Conservation (phyloP, 2,329 filamentous ascomycete species). For the Pseudogymnoascus destructans region DNA sequence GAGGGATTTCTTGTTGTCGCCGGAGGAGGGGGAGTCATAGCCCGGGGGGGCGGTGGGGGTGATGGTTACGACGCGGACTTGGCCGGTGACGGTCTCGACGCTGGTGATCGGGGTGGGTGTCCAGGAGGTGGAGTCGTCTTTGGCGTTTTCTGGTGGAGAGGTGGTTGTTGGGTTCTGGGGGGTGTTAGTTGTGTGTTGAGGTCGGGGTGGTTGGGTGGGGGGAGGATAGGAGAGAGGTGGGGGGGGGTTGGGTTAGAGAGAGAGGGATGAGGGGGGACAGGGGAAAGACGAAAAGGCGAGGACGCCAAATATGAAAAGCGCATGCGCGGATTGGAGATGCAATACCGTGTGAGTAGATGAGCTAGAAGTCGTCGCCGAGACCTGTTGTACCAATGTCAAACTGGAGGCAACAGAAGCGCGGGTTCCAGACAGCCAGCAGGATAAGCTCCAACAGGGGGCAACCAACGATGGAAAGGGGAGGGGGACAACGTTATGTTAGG, state of each 20-base stretch:
- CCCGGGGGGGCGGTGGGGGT: slow-evolving; percentile 30
- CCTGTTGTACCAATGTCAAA: slow-evolving; percentile 25
- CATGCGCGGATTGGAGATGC: not conserved
- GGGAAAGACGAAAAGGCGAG: not conserved
- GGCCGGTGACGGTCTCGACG: slow-evolving; percentile 43
- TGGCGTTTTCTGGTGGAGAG: not conserved
- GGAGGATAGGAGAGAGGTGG: not conserved
- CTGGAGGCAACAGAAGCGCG: slow-evolving; percentile 16
- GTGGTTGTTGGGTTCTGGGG: slow-evolving; percentile 8
- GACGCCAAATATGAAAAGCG: not conserved
- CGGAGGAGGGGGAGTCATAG: slow-evolving; percentile 14
- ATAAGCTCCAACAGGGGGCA: slow-evolving; percentile 3
- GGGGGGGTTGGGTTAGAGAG: not conserved
- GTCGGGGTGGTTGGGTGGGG: slow-evolving; percentile 9
- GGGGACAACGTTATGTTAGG: slow-evolving; percentile 7
- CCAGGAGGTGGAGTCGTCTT: slow-evolving; percentile 20
- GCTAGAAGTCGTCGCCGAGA: slow-evolving; percentile 19
- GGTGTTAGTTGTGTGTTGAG: not conserved
- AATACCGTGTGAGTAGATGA: slow-evolving; percentile 3
- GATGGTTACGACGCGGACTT: slow-evolving; percentile 41
- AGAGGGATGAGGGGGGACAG: not conserved
- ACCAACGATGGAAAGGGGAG: not conserved
- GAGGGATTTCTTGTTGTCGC: slow-evolving; percentile 24
- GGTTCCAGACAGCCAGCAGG: not conserved
- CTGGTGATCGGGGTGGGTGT: slow-evolving; percentile 27